Percentiles rank a stretch among this genome's conserved stretches.
Evolutionary conservation across 1,139 yeast species (phyloP).

Genomic region (Zygosaccharomyces sapae): DNA sequence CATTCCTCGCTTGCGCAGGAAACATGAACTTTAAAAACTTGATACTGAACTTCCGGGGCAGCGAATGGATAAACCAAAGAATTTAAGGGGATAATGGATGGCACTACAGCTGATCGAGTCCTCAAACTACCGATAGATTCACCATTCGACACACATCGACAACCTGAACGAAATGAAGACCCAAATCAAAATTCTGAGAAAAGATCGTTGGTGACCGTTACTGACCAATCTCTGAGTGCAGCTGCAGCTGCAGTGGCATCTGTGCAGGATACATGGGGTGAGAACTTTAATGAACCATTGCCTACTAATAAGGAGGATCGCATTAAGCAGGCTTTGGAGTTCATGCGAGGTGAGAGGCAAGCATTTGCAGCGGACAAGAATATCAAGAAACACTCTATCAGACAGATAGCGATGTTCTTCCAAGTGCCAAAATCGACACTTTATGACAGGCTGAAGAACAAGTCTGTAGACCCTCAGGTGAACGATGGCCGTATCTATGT

Average conservation of each 20-base stretch:
- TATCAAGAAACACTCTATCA: slow-evolving; percentile 23
- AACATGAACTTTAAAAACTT: background rate
- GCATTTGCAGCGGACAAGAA: slow-evolving; percentile 13
- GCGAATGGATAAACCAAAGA: background rate
- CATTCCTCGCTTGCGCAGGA: background rate
- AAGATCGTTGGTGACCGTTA: slow-evolving; percentile 7
- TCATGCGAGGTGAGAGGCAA: slow-evolving; percentile 18
- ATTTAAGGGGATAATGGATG: slow-evolving; percentile 11
- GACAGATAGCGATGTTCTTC: slow-evolving; percentile 28
- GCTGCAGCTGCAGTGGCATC: slow-evolving; percentile 20
- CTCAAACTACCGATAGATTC: slow-evolving; percentile 15
- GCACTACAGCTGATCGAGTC: slow-evolving; percentile 13
- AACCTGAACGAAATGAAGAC: slow-evolving; percentile 5
- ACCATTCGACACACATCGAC: slow-evolving; percentile 12
- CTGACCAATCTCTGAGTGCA: slow-evolving; percentile 15
- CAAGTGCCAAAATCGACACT: slow-evolving; percentile 29
- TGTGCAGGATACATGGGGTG: slow-evolving; percentile 19
- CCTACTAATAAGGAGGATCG: slow-evolving; percentile 27
- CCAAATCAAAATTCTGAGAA: slow-evolving; percentile 7
- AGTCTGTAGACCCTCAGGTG: slow-evolving; percentile 3
- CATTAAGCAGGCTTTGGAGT: slow-evolving; percentile 25
- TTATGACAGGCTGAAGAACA: slow-evolving; percentile 25
- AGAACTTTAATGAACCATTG: slow-evolving; percentile 16
- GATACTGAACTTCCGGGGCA: background rate
- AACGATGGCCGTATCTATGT: background rate